Base-by-base conservation (phyloP, 2,329 filamentous ascomycete genomes). In the Fusarium denticulatum region DNA sequence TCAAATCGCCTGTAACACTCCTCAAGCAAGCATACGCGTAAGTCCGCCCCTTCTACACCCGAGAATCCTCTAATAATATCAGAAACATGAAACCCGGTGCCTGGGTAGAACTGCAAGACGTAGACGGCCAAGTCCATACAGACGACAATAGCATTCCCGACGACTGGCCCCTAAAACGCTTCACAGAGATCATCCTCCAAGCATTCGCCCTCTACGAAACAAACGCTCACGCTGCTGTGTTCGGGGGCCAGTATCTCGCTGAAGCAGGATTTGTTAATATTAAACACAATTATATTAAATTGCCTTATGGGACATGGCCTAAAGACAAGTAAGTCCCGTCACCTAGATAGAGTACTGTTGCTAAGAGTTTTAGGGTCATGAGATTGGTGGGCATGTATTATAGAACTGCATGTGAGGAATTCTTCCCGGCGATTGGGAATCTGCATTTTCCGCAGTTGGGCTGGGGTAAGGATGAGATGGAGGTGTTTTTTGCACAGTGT, bases 241-340 rank as follows among this genome's bases (percentile, higher is more conserved):
- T 81, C 42, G 82, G 82, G 2, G 76, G 74, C 0, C 79, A 83
- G 50, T 84, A 84, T 40, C 74, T 82, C 8, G 67, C 74, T 12
- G 78, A 79, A 22, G 81, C 83, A 4, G 84, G 84, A 0, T 86
- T 85, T 57, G 74, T 81, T 9, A 81, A 85, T 28, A 80, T 85
- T 3, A 73, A 77, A 8, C 80, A 84, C 61, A 80, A 80, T 26
- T 79, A 76, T 20, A 80, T 82, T 63, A 84, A 86, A 71, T 76
- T 87, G 2, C 86, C 86, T 0, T 81, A 85, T 15, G 85, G 84
- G 28, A 80, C 79, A 2, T 88, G 86, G 87, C 83, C 86, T 0
- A 84, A 81, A 26, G 83, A 88, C 60, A 81, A 82, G 52, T 83
- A 79, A 65, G 70, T 50, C 34, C 5, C 0, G 2, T 1, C 1